These are phyloP conservation scores for Hortaea werneckii DNA, from an alignment of 2,329 filamentous ascomycete genomes.

Conservation along the genomic window DNA sequence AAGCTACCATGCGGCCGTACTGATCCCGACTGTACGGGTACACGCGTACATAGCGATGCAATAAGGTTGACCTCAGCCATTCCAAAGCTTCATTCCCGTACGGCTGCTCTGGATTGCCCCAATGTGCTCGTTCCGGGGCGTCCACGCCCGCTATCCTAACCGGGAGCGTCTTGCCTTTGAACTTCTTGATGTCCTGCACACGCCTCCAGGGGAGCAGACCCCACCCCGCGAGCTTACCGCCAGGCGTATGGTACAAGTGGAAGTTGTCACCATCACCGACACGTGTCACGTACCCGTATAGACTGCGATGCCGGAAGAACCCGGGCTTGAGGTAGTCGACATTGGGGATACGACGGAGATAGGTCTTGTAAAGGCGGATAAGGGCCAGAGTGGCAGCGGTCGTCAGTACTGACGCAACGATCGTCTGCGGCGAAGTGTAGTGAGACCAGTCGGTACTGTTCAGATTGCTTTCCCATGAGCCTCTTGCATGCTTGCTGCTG, in stretches of 20 bases:
- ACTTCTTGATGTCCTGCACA: slow-evolving; percentile 7
- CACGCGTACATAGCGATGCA: slow-evolving; percentile 65
- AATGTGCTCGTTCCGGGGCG: slow-evolving; percentile 86
- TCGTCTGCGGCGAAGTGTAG: slow-evolving; percentile 41
- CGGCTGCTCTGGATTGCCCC: slow-evolving; percentile 79
- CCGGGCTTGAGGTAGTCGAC: slow-evolving; percentile 63
- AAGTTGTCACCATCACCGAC: slow-evolving; percentile 97
- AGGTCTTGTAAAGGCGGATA: slow-evolving; percentile 54
- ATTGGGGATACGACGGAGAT: slow-evolving; percentile 74
- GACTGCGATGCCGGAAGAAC: slow-evolving; percentile 62
- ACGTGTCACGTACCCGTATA: slow-evolving; percentile 81
- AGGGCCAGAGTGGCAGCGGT: slow-evolving; percentile 46
- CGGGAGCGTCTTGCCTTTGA: slow-evolving; percentile 53
- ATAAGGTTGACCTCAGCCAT: slow-evolving; percentile 68
- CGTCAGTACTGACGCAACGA: slow-evolving; percentile 35
- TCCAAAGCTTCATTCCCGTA: slow-evolving; percentile 68
- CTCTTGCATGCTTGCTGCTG: slow-evolving; percentile 12
- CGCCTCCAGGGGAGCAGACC: slow-evolving; percentile 35
- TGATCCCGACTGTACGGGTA: slow-evolving; percentile 79
- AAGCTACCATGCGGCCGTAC: slow-evolving; percentile 83
- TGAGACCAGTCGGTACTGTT: slow-evolving; percentile 43
- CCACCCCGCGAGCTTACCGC: slow-evolving; percentile 81
- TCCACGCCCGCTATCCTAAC: slow-evolving; percentile 86
- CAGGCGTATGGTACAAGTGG: slow-evolving; percentile 86
- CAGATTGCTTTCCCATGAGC: slow-evolving; percentile 33